A percentile compares a stretch with the other conserved stretches of the same genome.
Conservation (phyloP, 1,284 basidiomycete genomes). For the Trametes sp. region DNA sequence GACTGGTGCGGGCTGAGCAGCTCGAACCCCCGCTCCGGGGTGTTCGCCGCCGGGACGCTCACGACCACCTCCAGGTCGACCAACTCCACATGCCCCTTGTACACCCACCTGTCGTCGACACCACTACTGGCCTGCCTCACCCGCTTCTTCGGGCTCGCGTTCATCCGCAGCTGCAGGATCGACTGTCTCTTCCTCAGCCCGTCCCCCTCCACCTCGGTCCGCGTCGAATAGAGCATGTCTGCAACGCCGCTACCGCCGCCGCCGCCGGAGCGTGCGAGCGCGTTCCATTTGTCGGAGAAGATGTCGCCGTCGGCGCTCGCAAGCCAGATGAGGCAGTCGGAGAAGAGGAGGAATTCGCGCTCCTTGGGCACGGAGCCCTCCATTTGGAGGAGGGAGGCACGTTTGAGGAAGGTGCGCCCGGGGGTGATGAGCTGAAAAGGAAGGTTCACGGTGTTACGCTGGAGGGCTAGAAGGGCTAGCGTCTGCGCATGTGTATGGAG, state of each 20-base stretch:
- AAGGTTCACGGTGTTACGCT: constrained; percentile 75
- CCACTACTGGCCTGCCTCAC: constrained; percentile 50
- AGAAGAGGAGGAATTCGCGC: constrained; percentile 82
- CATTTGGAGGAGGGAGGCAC: constrained; percentile 66
- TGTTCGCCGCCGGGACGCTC: constrained; percentile 55
- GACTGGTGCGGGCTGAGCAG: constrained; percentile 79
- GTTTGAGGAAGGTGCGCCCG: constrained; percentile 78
- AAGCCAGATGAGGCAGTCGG: constrained; percentile 83
- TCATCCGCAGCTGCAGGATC: constrained; percentile 35
- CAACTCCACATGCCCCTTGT: constrained; percentile 71
- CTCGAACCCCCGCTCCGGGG: constrained; percentile 66
- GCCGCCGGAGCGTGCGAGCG: constrained; percentile 11
- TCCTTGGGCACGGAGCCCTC: constrained; percentile 60
- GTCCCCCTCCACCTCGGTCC: constrained; percentile 62
- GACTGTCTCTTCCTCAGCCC: constrained; percentile 34
- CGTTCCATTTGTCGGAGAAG: constrained; percentile 40
- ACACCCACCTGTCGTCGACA: constrained; percentile 69
- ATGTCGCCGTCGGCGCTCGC: constrained; percentile 54
- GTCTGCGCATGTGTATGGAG: constrained; percentile 80
- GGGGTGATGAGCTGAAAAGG: constrained; percentile 81
- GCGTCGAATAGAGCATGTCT: constrained; percentile 59
- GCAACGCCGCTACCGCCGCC: constrained; percentile 38
- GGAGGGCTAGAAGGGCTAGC: constrained; percentile 76
- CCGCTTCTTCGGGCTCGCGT: constrained; percentile 45
- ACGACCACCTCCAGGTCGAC: constrained; percentile 82